phyloP scores from a whole-genome alignment of 306 rosid species.

The Cucurbita argyrosperma region DNA sequence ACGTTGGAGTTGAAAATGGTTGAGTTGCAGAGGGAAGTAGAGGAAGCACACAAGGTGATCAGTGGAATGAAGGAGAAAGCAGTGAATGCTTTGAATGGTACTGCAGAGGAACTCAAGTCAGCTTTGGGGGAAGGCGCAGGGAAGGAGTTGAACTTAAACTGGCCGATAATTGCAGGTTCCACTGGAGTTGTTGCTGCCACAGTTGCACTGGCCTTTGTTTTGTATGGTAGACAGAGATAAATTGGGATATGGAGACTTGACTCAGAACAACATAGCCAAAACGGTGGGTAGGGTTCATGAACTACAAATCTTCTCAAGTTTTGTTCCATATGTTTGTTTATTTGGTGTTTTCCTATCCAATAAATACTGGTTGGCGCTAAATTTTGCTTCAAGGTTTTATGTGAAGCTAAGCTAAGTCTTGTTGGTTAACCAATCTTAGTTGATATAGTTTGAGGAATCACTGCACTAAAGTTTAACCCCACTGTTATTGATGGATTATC shows the following conservation, averaged over 20 bases:
- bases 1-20: slow-evolving; percentile 27
- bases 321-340: slow-evolving; percentile 34
- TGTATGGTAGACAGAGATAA: slow-evolving; percentile 47
- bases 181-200: slow-evolving; percentile 43
- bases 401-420: slow-evolving; percentile 2
- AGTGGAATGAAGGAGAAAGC: slow-evolving; percentile 40
- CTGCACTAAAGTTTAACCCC: slow-evolving; percentile 1
- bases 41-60: slow-evolving; percentile 37
- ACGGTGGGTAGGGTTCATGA: slow-evolving; percentile 29
- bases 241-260: not conserved
- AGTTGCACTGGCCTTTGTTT: slow-evolving; percentile 21
- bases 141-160: slow-evolving; percentile 26
- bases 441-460: slow-evolving; percentile 1
- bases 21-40: slow-evolving; percentile 36
- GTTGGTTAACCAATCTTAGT: not conserved
- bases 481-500: slow-evolving; percentile 2
- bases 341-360: slow-evolving; percentile 25
- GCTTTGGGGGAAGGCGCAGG: slow-evolving; percentile 20
- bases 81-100: slow-evolving; percentile 23
- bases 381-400: slow-evolving; percentile 10
- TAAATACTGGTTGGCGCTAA: slow-evolving; percentile 25
- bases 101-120: slow-evolving; percentile 24
- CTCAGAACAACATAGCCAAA: slow-evolving; percentile 17
- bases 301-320: slow-evolving; percentile 37
- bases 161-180: slow-evolving; percentile 68